A percentile compares a stretch with the other conserved stretches of the same genome.
Conservation (phyloP, 140 eudicot genomes). For the Senecio squalidus region DNA sequence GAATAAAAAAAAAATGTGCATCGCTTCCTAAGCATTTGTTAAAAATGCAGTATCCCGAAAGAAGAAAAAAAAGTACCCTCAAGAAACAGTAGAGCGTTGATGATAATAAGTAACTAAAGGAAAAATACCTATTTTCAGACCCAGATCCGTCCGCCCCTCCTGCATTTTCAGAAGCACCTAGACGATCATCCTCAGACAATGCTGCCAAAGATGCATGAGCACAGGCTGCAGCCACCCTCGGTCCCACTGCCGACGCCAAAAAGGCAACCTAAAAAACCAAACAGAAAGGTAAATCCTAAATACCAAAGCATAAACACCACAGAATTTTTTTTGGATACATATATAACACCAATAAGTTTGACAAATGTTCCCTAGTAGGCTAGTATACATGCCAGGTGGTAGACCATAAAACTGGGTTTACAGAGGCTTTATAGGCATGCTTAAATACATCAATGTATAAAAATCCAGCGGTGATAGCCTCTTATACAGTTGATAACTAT, state of each 20-base stretch:
- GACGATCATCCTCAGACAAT: conserved; percentile 48
- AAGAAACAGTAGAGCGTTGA: neutral
- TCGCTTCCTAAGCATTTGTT: conserved; percentile 2
- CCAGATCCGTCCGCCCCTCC: conserved; percentile 36
- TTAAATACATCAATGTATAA: conserved; percentile 6
- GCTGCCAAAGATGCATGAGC: conserved; percentile 92
- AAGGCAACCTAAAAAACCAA: conserved; percentile 68
- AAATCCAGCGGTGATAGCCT: conserved; percentile 1
- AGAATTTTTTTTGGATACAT: neutral
- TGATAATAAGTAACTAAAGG: neutral
- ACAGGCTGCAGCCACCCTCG: conserved; percentile 97
- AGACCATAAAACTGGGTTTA: too few species aligned
- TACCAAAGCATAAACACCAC: neutral
- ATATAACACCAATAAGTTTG: neutral
- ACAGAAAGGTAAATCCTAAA: conserved; percentile 2
- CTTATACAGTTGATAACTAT: neutral
- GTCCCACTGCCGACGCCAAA: conserved; percentile 90
- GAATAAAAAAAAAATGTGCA: neutral
- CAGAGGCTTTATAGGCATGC: neutral
- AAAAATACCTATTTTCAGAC: conserved; percentile 35
- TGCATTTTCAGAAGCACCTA: conserved; percentile 35
- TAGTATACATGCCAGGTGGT: too few species aligned
- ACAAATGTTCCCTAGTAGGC: neutral
- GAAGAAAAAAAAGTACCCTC: neutral
- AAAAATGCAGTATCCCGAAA: neutral